phyloP scores from a whole-genome alignment of 106 monocot genomes.

The Acorus calamus region DNA sequence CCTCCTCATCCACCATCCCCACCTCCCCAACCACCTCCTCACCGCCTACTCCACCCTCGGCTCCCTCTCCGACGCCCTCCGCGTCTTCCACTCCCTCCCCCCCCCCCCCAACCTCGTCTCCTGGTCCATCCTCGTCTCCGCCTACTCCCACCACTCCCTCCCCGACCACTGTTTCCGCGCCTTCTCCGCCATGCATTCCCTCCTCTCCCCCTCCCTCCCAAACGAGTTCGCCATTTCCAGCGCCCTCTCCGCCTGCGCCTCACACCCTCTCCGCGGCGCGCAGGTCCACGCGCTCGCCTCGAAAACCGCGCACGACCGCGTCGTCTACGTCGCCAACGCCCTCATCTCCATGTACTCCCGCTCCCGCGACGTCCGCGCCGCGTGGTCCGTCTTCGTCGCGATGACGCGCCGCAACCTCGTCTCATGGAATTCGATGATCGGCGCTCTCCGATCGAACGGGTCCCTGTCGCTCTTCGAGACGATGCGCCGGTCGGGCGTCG shows the following conservation, averaged over 20 bases:
- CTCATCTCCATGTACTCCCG: conserved; percentile 67
- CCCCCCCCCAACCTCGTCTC: neutral
- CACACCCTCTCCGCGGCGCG: conserved; percentile 20
- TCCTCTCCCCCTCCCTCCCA: neutral
- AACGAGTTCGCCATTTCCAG: conserved; percentile 18
- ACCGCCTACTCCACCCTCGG: conserved; percentile 3
- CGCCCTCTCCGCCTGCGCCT: conserved; percentile 24
- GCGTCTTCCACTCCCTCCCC: conserved; percentile 19
- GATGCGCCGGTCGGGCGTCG: conserved; percentile 27
- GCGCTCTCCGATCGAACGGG: conserved; percentile 23
- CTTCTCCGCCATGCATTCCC: conserved; percentile 10
- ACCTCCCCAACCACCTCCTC: conserved; percentile 1
- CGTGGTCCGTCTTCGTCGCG: conserved; percentile 30
- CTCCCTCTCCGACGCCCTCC: neutral
- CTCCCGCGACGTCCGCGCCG: conserved; percentile 19
- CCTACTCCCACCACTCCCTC: conserved; percentile 7
- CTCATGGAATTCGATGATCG: conserved; percentile 81
- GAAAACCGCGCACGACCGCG: conserved; percentile 27
- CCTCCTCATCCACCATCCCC: neutral
- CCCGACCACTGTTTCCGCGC: conserved; percentile 24
- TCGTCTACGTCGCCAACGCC: conserved; percentile 49
- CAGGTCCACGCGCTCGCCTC: conserved; percentile 39
- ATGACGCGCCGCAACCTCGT: conserved; percentile 33
- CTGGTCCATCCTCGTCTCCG: conserved; percentile 5
- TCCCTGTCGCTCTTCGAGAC: conserved; percentile 31